Evolutionary conservation across 352 stramenopile genomes (phyloP), one percentile per base, ranked within the genome.

Genomic region (Phytophthora ohioensis): DNA sequence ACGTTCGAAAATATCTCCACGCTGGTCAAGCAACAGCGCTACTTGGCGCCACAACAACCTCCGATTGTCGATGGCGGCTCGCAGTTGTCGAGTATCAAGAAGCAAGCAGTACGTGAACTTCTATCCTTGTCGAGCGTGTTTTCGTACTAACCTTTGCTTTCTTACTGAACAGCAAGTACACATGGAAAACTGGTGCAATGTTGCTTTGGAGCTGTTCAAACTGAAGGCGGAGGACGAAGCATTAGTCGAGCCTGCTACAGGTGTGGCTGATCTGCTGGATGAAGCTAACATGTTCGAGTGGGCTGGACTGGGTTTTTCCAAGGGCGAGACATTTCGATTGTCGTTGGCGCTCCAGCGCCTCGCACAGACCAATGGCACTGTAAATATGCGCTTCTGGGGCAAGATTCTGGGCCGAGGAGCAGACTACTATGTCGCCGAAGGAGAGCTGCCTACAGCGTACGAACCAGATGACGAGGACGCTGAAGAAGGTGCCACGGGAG

Each of bases 1-100:
- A 81, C 80, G 9, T 98, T 98, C 64, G 93, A 98, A 76, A 88
- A 89, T 35, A 79, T 98, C 21, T 97, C 91, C 0, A 85, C 85
- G 0, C 70, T 83, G 3, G 91, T 98, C 31, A 97, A 96, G 59
- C 87, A 94, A 68, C 82, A 95, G 39, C 82, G 83, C 3, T 93
- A 90, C 51, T 41, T 88, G 35, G 58, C 63, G 6, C 72, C 81
- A 2, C 75, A 62, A 55, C 71, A 78, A 57, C 72, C 57, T 30
- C 64, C 78, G 35, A 78, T 63, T 17, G 69, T 58, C 4, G 75
- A 79, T 45, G 53, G 34, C n/a, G 58, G 59, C 9, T 57, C 56
- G 0, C 61, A 77, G 10, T 54, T 79, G 8, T 81, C 79, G 7
- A 75, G 55, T n/a, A 64, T 71, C 43, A 90, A 88, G 57, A 79